Conservation (phyloP, 345 rosid species). For the Eucalyptus camaldulensis region DNA sequence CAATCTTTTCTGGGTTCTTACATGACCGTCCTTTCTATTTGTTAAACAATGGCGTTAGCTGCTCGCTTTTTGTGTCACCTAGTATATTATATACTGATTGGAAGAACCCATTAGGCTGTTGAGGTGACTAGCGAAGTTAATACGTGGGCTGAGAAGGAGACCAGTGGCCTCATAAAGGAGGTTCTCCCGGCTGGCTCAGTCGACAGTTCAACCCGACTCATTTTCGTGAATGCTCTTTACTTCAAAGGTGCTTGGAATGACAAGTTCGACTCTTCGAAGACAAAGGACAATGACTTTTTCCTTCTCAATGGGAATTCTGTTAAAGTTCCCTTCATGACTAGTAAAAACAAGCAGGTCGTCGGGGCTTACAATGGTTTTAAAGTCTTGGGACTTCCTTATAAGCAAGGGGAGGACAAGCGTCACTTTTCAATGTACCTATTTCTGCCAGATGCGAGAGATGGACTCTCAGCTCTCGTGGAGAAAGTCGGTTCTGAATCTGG, state of each 20-base stretch:
- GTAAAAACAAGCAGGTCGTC: constrained; percentile 41
- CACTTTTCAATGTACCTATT: constrained; percentile 66
- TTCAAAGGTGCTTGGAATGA: constrained; percentile 81
- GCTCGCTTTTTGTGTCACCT: neutral
- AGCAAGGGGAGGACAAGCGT: constrained; percentile 60
- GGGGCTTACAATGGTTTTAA: constrained; percentile 48
- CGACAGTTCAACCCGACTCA: constrained; percentile 34
- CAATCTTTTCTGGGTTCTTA: neutral
- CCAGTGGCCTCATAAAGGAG: constrained; percentile 63
- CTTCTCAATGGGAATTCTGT: constrained; percentile 42
- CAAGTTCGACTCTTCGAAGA: constrained; percentile 35
- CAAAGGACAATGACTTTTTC: constrained; percentile 53
- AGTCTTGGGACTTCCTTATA: constrained; percentile 66
- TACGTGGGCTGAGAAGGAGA: constrained; percentile 64
- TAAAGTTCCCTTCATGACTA: constrained; percentile 66
- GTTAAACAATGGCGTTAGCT: neutral
- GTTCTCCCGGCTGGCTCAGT: constrained; percentile 61
- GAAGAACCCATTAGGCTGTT: constrained; percentile 33
- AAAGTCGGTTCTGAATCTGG: neutral
- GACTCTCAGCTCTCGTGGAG: neutral
- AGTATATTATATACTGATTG: neutral
- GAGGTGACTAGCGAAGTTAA: constrained; percentile 57
- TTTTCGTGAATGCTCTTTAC: constrained; percentile 68
- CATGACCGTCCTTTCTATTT: neutral
- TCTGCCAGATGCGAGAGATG: constrained; percentile 44